A percentile compares a stretch with the other conserved stretches of the same genome.
Conservation (phyloP, 768 basidiomycete species). For the Tulasnella sp. region DNA sequence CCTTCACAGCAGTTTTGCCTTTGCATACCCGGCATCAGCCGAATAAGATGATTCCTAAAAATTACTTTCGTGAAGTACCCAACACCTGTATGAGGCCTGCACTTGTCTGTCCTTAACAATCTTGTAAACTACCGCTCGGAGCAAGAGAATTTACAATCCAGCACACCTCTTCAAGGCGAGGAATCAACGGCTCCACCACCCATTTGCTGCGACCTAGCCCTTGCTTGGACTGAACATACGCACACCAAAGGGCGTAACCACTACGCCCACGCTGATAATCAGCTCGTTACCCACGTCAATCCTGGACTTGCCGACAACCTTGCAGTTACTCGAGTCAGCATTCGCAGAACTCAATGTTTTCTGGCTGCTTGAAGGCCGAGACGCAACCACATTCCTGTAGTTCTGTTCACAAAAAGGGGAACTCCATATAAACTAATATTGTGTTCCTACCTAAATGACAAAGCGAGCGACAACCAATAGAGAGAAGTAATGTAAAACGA, state of each 20-base stretch:
- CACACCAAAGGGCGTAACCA: not conserved
- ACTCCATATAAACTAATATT: not conserved
- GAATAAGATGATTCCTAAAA: too few relatives aligned
- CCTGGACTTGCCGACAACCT: not conserved
- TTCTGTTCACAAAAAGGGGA: too few relatives aligned
- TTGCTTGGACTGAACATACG: not conserved
- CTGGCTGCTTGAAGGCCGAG: too few relatives aligned
- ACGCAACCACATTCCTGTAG: too few relatives aligned
- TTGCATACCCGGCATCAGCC: too few relatives aligned
- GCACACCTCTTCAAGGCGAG: too few relatives aligned
- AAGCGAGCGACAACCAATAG: not conserved
- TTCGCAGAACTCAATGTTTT: not conserved
- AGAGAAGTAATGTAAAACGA: not conserved
- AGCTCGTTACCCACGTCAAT: not conserved
- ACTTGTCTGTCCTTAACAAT: too few relatives aligned
- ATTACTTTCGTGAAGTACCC: too few relatives aligned
- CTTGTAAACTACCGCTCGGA: too few relatives aligned
- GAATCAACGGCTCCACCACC: not conserved
- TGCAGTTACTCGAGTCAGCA: not conserved
- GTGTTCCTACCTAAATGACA: not conserved
- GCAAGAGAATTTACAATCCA: too few relatives aligned
- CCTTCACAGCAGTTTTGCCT: not conserved
- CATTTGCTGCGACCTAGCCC: not conserved
- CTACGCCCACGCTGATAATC: not conserved
- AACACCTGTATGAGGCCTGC: too few relatives aligned